A percentile compares a stretch with the other conserved stretches of the same genome.
These are phyloP conservation scores for Myrmaecium sp. DNA, from an alignment of 2,329 filamentous ascomycete species.

Conservation along the genomic window DNA sequence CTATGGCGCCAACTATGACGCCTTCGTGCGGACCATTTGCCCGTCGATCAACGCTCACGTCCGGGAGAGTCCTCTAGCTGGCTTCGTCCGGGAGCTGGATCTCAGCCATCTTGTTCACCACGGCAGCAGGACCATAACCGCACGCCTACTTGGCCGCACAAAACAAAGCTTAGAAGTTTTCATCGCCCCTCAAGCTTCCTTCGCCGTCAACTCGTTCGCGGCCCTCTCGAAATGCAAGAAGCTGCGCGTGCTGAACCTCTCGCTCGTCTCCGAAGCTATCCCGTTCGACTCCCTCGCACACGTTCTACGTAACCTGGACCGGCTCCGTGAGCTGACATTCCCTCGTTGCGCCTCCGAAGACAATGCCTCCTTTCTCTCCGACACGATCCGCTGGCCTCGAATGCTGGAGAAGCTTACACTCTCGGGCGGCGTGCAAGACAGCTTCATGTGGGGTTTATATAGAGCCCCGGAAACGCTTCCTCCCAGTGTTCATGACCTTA, in stretches of 20 bases:
- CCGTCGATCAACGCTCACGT: conserved; percentile 33
- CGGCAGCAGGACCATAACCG: conserved; percentile 39
- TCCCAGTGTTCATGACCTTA: conserved; percentile 12
- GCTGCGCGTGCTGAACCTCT: conserved; percentile 34
- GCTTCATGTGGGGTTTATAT: conserved; percentile 24
- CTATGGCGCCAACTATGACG: conserved; percentile 33
- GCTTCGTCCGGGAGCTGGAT: conserved; percentile 35
- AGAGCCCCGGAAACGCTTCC: conserved; percentile 13
- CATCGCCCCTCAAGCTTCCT: conserved; percentile 39
- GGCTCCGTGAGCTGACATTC: conserved; percentile 29
- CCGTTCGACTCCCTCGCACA: conserved; percentile 32
- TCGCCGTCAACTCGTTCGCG: conserved; percentile 39
- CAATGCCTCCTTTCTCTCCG: conserved; percentile 11
- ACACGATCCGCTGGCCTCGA: conserved; percentile 25
- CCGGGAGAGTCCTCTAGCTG: conserved; percentile 30
- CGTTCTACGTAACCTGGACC: conserved; percentile 28
- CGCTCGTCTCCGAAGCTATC: conserved; percentile 34
- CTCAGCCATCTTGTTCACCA: conserved; percentile 41
- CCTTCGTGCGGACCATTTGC: conserved; percentile 38
- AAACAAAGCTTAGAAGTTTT: conserved; percentile 37
- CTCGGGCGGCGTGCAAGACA: conserved; percentile 25
- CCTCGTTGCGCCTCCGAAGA: conserved; percentile 22
- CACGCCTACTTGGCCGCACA: conserved; percentile 36
- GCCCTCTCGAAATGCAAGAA: conserved; percentile 37
- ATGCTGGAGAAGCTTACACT: conserved; percentile 24